Percentiles rank a stretch among this genome's conserved stretches.
Conservation (phyloP, 108 stramenopile species). For the Craspedostauros australis region DNA sequence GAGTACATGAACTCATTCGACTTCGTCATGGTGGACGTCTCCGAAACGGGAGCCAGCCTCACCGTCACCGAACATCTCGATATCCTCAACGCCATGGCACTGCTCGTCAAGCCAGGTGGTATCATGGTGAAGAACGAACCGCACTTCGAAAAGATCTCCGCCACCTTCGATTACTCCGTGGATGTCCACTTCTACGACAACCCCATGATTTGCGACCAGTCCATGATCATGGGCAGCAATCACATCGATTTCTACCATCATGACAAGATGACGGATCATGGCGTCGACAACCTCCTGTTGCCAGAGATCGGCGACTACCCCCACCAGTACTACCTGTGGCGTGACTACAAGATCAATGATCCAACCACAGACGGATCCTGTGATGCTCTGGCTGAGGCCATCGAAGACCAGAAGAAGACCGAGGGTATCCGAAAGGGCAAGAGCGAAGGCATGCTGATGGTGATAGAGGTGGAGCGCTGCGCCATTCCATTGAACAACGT, state of each 20-base stretch:
- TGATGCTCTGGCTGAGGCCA: conserved; percentile 21
- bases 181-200: conserved; percentile 15
- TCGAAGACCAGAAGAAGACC: conserved; percentile 11
- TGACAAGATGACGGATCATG: conserved; percentile 21
- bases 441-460: too few species aligned
- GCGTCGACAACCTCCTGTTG: conserved; percentile 7
- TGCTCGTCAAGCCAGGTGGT: conserved; percentile 49
- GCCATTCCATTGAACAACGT: too few species aligned
- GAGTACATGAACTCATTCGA: conserved; percentile 65
- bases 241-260: conserved; percentile 29
- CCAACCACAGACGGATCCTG: conserved; percentile 54
- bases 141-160: too few species aligned
- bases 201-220: conserved; percentile 24
- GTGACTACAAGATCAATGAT: conserved; percentile 29
- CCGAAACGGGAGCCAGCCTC: conserved; percentile 51
- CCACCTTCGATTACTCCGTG: conserved; percentile 19
- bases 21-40: conserved; percentile 50
- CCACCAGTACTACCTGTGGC: conserved; percentile 1
- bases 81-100: conserved; percentile 37
- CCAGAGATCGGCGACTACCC: conserved; percentile 20
- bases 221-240: conserved; percentile 23
- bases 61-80: conserved; percentile 45
- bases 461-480: too few species aligned
- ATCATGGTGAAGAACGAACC: conserved; percentile 47
- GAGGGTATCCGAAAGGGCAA: conserved; percentile 1